These are phyloP conservation scores for Hymenochaete sp. DNA, from an alignment of 1,284 basidiomycete species.

Conservation along the genomic window DNA sequence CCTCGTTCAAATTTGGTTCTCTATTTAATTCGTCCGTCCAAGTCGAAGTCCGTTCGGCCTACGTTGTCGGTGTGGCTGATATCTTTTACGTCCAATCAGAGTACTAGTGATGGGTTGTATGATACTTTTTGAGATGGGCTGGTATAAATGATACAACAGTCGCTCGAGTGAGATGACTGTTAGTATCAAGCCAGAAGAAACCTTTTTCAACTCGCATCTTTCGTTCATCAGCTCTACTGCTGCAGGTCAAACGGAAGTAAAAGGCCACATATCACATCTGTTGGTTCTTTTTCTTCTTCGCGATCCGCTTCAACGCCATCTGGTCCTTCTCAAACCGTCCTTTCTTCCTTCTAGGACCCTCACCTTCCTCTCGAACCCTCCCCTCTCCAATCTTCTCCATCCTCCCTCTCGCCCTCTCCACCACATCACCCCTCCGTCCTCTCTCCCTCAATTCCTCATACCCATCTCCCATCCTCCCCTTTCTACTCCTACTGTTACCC, in stretches of 20 bases:
- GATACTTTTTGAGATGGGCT: too few species aligned
- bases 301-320: constrained; percentile 42
- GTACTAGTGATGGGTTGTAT: too few species aligned
- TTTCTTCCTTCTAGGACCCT: constrained; percentile 48
- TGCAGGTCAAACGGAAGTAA: neutral
- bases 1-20: too few species aligned
- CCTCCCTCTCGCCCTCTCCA: constrained; percentile 38
- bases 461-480: constrained; percentile 46
- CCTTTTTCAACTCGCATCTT: neutral
- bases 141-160: too few species aligned
- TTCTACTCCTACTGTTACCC: too few species aligned
- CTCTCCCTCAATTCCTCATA: constrained; percentile 68
- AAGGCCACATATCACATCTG: constrained; percentile 5
- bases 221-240: neutral
- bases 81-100: too few species aligned
- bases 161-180: too few species aligned
- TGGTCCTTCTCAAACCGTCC: constrained; percentile 71
- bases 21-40: too few species aligned
- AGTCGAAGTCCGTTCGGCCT: too few species aligned
- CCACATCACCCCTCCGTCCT: constrained; percentile 54
- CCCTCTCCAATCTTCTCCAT: too few species aligned
- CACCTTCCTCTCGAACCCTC: constrained; percentile 34
- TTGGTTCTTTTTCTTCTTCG: constrained; percentile 21
- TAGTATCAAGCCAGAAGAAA: too few species aligned
- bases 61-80: too few species aligned